These are phyloP conservation scores for Plasmodium reichenowi DNA, from an alignment of 169 alveolate genomes.

Conservation along the genomic window DNA sequence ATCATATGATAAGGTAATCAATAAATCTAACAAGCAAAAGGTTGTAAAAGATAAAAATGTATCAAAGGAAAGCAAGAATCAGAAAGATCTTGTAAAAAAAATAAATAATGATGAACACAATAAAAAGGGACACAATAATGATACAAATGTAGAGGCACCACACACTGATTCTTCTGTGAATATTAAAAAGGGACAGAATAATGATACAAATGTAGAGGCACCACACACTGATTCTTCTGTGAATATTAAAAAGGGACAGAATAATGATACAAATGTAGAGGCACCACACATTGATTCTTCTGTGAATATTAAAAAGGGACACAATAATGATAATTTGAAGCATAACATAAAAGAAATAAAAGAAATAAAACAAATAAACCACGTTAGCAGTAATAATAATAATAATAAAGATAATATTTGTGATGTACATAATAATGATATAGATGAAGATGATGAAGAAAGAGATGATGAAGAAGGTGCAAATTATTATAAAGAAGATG, in stretches of 20 bases:
- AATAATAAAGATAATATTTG: neutral
- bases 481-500: slow-evolving; percentile 20
- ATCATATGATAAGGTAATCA: slow-evolving; percentile 57
- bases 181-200: neutral
- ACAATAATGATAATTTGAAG: neutral
- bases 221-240: too few species aligned
- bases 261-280: neutral
- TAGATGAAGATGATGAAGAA: slow-evolving; percentile 57
- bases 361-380: neutral
- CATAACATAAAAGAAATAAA: neutral
- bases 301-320: neutral
- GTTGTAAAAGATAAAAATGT: neutral
- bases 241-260: neutral
- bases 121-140: neutral
- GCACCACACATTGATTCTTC: too few species aligned
- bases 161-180: neutral
- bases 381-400: neutral
- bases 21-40: slow-evolving; percentile 38
- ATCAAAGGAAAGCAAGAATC: neutral
- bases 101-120: neutral
- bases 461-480: slow-evolving; percentile 16
- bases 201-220: too few species aligned
- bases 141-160: neutral
- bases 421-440: neutral
- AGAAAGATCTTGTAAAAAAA: neutral